Percentiles rank a stretch among this genome's conserved stretches.
phyloP scores from a whole-genome alignment of 352 stramenopile species.

The Pythium phragmitis region DNA sequence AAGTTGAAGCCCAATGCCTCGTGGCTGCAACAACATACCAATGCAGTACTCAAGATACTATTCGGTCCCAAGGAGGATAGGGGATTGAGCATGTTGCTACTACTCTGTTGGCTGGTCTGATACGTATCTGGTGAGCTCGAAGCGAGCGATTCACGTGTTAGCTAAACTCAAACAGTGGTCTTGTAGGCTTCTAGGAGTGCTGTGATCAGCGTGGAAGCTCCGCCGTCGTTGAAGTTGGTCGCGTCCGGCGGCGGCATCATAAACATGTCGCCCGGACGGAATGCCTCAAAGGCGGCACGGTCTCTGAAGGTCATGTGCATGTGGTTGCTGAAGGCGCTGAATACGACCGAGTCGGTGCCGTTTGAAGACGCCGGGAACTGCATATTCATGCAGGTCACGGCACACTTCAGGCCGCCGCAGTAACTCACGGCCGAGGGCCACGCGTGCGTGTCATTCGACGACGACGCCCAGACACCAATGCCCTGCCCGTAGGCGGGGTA shows the following conservation, averaged over 20 bases:
- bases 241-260: not conserved
- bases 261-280: not conserved
- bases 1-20: no score
- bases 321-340: conserved; percentile 19
- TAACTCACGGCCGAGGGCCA: conserved; percentile 49
- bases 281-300: not conserved
- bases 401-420: conserved; percentile 50
- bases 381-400: conserved; percentile 46
- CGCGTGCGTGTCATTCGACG: conserved; percentile 1
- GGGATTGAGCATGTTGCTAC: no score
- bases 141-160: no score
- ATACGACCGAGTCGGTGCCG: conserved; percentile 2
- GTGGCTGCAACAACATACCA: no score
- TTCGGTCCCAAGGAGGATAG: no score
- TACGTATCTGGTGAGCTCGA: no score
- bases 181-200: conserved; percentile 1
- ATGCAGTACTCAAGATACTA: no score
- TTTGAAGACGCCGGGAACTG: not conserved
- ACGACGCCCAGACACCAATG: conserved; percentile 34
- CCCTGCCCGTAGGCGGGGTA: conserved; percentile 42
- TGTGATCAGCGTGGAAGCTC: not conserved
- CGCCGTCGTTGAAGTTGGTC: conserved; percentile 4
- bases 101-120: no score
- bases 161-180: not conserved
- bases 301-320: conserved; percentile 7